Conservation (phyloP, 73 alveolate species). For the Tetrahymena borealis region DNA sequence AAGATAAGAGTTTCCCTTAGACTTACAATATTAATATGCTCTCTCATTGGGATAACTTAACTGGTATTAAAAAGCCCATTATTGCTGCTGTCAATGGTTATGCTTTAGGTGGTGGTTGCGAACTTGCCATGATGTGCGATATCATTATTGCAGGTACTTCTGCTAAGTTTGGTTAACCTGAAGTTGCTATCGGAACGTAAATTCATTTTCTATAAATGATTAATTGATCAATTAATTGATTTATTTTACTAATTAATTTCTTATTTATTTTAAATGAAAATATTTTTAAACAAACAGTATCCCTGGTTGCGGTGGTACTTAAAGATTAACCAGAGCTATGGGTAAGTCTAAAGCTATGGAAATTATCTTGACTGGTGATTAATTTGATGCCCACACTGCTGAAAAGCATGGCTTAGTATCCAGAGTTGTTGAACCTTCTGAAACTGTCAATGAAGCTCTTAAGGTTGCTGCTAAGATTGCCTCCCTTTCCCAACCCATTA, state of each 20-base stretch:
- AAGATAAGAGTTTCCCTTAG: slow-evolving; percentile 57
- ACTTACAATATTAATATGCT: slow-evolving; percentile 53
- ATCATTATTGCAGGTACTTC: slow-evolving; percentile 88
- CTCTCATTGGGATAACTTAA: slow-evolving; percentile 55
- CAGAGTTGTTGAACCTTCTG: slow-evolving; percentile 68
- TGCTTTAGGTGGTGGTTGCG: slow-evolving; percentile 99
- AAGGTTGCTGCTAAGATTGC: slow-evolving; percentile 85
- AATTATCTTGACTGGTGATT: slow-evolving; percentile 87
- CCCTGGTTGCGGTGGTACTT: slow-evolving; percentile 97
- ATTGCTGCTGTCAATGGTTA: slow-evolving; percentile 97
- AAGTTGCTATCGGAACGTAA: slow-evolving; percentile 84
- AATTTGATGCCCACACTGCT: slow-evolving; percentile 92
- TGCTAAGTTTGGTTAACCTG: slow-evolving; percentile 98
- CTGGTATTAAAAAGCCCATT: slow-evolving; percentile 73
- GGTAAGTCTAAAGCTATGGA: slow-evolving; percentile 97
- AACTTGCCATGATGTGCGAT: slow-evolving; percentile 98
- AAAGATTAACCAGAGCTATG: slow-evolving; percentile 92
- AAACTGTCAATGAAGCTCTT: slow-evolving; percentile 77
- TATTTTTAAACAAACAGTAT: slow-evolving; percentile 11
- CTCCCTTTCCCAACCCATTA: slow-evolving; percentile 71
- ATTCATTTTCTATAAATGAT: no score
- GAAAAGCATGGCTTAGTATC: slow-evolving; percentile 84
- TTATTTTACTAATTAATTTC: not conserved
- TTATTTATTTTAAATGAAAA: not conserved
- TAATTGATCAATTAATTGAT: no score